Base-by-base conservation (phyloP, 495 filamentous ascomycete species). In the Aspergillus egyptiacus region DNA sequence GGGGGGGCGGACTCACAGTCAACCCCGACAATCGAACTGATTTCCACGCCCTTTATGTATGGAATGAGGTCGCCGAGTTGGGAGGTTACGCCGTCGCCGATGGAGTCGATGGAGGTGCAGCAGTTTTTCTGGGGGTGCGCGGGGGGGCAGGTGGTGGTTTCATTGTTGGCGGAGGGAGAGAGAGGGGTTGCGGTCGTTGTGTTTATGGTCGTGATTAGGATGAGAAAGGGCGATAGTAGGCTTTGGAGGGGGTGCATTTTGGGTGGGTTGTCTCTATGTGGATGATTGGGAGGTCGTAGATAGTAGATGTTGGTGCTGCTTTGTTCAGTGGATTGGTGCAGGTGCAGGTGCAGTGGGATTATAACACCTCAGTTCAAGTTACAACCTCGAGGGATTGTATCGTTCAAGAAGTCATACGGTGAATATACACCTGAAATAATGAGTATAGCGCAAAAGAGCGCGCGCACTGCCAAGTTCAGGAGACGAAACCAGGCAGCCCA, bases 1-100 rank as follows among this genome's bases (percentile, higher is more conserved):
- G n/a, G 2, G 20, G 20, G 19, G 19, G 43, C 3, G 31, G 27
- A 65, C 61, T 39, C 60, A 71, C 68, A 71, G 30, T 67, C 45
- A 13, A 68, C 62, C 6, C 55, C 54, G 0, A 67, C 6, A 8
- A 54, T 10, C 23, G 60, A 63, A 27, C 57, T 60, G 11, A 67
- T 10, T 34, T 61, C 36, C 1, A 67, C 14, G 0, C 57, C 65
- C 1, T 50, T 34, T 0, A 63, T n/a, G 1, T 36, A 43, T 0
- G 68, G 66, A 3, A 70, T 24, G 2, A 69, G 13, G 1, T 56
- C 33, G 3, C 61, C 57, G 3, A 70, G 9, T 5, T 49, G 28
- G 3, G 48, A 17, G n/a, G 58, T 40, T 2, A 70, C 6, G 7
- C 48, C 32, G 0, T 64, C 49, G 0, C 59, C 49, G 0, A 61